Evolutionary conservation across 2,329 filamentous ascomycete genomes (phyloP), one percentile per base, ranked within the genome.

Genomic region (Hypoxylon sp.): DNA sequence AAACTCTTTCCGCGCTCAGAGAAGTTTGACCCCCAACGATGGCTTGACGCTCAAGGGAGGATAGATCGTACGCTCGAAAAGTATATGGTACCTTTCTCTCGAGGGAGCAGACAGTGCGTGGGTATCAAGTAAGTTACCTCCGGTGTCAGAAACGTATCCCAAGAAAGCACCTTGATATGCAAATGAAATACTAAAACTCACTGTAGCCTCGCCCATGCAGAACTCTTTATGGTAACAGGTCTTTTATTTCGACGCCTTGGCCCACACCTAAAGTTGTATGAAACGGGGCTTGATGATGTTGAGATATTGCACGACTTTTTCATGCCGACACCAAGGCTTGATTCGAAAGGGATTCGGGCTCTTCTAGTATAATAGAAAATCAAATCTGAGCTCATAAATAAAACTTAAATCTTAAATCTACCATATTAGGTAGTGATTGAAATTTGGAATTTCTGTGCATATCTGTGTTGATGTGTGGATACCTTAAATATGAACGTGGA

Each of bases 191-290:
- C 48, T 46, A 44, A 59, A 29, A 10, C 35, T 11, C 5, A 9
- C 8, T 3, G 5, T 37, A 65, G 63, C 22, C 63, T 66, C 9
- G 55, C 63, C 2, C 47, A 66, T 22, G 55, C 48, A 13, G 57
- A 66, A 10, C 63, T 66, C 39, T 66, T 61, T n/a, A 66, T 66
- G 39, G 39, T 47, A 14, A 55, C 57, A 5, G 19, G 46, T n/a
- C 13, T 66, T 1, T 13, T 66, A n/a, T 46, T 61, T 10, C 63
- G 63, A 17, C 55, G 48, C 29, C 13, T 66, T 1, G 57, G 63
- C 22, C 22, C 55, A n/a, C 24, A 24, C 3, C 22, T 66, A 17
- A 66, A 26, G 29, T 50, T 61, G 11, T 55, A 53, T 37, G 19
- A 66, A 9, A 66, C 57, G 17, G 37, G 48, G n/a, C 5, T 61